Base-by-base conservation (phyloP, 2,329 filamentous ascomycete species). In the Didymella lethalis region DNA sequence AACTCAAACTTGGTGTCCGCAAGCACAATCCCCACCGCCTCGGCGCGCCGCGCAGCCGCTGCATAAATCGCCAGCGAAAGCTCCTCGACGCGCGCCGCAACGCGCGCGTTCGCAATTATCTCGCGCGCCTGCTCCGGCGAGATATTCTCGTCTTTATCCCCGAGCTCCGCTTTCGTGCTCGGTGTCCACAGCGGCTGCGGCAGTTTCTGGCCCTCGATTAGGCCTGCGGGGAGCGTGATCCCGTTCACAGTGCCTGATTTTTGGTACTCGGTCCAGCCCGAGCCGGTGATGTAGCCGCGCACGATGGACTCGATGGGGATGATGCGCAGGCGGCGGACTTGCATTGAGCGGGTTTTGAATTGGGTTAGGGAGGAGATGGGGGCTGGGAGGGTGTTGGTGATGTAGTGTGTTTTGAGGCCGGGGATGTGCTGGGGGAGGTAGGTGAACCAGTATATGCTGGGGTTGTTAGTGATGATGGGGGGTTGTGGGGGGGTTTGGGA, bases 251-350 rank as follows among this genome's bases (percentile, higher is more conserved):
- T 96, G 51, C 91, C 90, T 20, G 79, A 83, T 64, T 85, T 83
- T 73, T 86, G 80, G 80, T 95, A 91, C 80, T 96, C 92, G 38
- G 83, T 83, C 90, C 91, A 96, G 0, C 91, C 92, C 45, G 88
- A 90, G 43, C 93, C 93, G 6, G 93, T 93, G 74, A 97, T 88
- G 80, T 96, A 96, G 66, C 93, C 93, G 57, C 92, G 88, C n/a
- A 96, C 91, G 62, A 94, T 94, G 43, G 88, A 90, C 78, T 94
- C 91, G 63, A 96, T 83, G 25, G 91, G 90, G 59, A 96, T 86
- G 63, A 95, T 86, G 68, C 88, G 85, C 57, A 92, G 83, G 64
- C 86, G 87, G 62, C 88, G 86, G 54, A 94, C 90, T 65, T 87
- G 85, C 92, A 96, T 96, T 74, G 85, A 88, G 59, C 92, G 88